Percentiles rank a stretch among this genome's conserved stretches.
Conservation (phyloP, 2,329 filamentous ascomycete genomes). For the Colletotrichum coccodes region DNA sequence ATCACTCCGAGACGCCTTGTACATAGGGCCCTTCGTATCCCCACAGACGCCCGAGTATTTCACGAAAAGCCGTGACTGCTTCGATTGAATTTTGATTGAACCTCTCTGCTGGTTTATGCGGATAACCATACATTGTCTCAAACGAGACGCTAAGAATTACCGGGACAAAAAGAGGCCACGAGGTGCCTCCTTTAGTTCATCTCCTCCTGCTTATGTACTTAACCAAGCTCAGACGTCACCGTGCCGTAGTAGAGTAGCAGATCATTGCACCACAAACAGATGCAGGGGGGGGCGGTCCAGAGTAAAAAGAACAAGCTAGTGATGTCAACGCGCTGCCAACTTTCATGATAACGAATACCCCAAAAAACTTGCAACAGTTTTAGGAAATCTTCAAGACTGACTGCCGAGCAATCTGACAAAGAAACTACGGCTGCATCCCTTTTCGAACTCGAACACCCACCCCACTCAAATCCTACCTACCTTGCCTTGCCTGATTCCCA, state of each 20-base stretch:
- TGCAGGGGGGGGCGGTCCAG: neutral
- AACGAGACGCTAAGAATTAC: neutral
- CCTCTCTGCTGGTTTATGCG: too few species aligned
- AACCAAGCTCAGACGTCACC: neutral
- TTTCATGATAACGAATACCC: neutral
- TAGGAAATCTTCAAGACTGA: neutral
- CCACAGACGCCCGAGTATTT: too few species aligned
- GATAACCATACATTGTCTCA: too few species aligned
- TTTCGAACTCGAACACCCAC: neutral
- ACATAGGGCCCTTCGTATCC: too few species aligned
- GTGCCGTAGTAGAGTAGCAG: neutral
- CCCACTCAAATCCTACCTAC: neutral
- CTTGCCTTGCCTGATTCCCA: too few species aligned
- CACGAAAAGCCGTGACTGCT: too few species aligned
- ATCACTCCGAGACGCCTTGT: too few species aligned
- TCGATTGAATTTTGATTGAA: too few species aligned
- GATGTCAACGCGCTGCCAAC: conserved; percentile 21
- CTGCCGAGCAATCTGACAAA: neutral
- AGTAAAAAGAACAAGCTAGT: neutral
- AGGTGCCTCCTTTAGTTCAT: neutral
- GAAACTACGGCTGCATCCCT: neutral
- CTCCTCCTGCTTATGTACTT: neutral
- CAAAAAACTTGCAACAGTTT: neutral
- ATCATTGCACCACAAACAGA: conserved; percentile 15
- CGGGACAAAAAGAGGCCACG: neutral